A percentile compares a stretch with the other conserved stretches of the same genome.
These are phyloP conservation scores for Syzygium aqueum DNA, from an alignment of 345 rosid species.

Conservation along the genomic window DNA sequence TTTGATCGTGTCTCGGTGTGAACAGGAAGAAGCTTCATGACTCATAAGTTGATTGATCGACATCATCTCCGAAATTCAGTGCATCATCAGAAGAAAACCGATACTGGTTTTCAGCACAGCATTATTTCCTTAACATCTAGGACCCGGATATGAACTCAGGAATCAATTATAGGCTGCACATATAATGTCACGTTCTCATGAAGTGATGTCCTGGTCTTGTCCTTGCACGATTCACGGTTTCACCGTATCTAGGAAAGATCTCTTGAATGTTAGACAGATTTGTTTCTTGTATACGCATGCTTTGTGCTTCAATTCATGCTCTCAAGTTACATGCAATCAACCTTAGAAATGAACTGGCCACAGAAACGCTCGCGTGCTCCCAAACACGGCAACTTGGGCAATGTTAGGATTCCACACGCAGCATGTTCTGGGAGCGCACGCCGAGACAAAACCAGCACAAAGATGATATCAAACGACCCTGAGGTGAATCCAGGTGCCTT, in stretches of 20 bases:
- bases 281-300: not conserved
- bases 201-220: not conserved
- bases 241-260: not conserved
- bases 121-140: not conserved
- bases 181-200: not conserved
- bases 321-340: not conserved
- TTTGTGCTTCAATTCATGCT: not conserved
- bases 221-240: not conserved
- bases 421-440: not conserved
- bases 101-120: not conserved
- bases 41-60: not conserved
- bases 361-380: not conserved
- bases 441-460: not conserved
- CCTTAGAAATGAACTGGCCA: not conserved
- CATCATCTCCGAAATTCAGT: not conserved
- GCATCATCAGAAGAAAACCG: not conserved
- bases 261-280: not conserved
- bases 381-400: not conserved
- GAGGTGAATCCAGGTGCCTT: not conserved
- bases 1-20: not conserved
- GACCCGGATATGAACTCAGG: not conserved
- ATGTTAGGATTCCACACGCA: not conserved
- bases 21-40: not conserved
- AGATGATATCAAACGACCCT: not conserved
- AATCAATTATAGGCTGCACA: not conserved